phyloP scores from a whole-genome alignment of 352 stramenopile species.

The Globisporangium echinulatum region DNA sequence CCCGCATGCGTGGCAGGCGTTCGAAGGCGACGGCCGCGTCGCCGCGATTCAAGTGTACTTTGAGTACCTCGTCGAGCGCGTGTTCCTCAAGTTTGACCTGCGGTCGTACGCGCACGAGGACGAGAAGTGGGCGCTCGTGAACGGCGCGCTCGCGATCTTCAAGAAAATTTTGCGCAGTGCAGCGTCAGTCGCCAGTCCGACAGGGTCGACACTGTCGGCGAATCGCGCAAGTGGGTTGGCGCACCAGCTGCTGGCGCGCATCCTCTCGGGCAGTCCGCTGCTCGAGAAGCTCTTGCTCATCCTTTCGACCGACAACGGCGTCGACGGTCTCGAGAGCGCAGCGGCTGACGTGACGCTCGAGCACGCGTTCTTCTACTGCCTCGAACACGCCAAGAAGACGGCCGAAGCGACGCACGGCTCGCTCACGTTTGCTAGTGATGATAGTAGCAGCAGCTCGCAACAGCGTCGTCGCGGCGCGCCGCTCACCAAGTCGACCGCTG shows the following conservation, averaged over 20 bases:
- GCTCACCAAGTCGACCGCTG: slow-evolving; percentile 39
- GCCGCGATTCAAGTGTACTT: slow-evolving; percentile 83
- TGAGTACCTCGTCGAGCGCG: slow-evolving; percentile 72
- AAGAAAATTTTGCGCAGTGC: slow-evolving; percentile 64
- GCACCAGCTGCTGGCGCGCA: slow-evolving; percentile 60
- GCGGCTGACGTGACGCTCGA: slow-evolving; percentile 69
- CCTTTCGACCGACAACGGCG: slow-evolving; percentile 56
- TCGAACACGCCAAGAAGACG: slow-evolving; percentile 72
- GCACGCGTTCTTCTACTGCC: slow-evolving; percentile 77
- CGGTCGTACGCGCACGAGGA: slow-evolving; percentile 80
- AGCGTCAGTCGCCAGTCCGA: neutral
- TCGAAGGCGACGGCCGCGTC: slow-evolving; percentile 67
- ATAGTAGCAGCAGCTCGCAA: neutral
- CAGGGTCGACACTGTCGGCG: slow-evolving; percentile 33
- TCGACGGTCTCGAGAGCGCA: slow-evolving; percentile 68
- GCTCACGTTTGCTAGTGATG: slow-evolving; percentile 53
- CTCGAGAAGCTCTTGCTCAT: slow-evolving; percentile 69
- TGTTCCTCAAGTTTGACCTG: slow-evolving; percentile 82
- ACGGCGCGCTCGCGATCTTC: slow-evolving; percentile 66
- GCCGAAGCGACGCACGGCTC: slow-evolving; percentile 63
- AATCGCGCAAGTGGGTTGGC: slow-evolving; percentile 24
- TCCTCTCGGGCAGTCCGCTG: slow-evolving; percentile 59
- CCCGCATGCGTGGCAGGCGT: slow-evolving; percentile 63
- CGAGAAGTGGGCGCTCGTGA: slow-evolving; percentile 79
- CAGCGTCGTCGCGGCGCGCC: slow-evolving; percentile 37